Conservation (phyloP, 148 eudicot genomes). For the Chenopodium album region DNA sequence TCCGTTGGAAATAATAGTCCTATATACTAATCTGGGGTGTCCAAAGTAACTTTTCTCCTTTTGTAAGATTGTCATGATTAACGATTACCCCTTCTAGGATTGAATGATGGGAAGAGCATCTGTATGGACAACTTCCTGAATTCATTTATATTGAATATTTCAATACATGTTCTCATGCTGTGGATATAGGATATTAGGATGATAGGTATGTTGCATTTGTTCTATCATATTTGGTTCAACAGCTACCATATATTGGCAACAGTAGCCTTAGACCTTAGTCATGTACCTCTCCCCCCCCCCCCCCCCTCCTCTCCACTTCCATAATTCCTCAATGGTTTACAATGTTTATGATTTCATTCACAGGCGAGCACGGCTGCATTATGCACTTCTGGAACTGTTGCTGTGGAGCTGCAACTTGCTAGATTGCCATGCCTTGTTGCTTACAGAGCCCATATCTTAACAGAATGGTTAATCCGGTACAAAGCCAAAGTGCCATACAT, state of each 20-base stretch:
- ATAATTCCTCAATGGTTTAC: neutral
- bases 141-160: neutral
- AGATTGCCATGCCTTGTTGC: constrained; percentile 84
- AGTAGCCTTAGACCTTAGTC: too few species aligned
- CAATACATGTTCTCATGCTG: neutral
- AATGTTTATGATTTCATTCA: neutral
- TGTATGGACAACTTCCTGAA: neutral
- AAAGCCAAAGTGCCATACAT: constrained; percentile 75
- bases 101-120: neutral
- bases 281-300: too few species aligned
- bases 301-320: too few species aligned
- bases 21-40: neutral
- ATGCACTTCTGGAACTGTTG: constrained; percentile 91
- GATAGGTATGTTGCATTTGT: too few species aligned
- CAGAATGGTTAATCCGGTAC: constrained; percentile 71
- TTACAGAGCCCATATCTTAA: constrained; percentile 84
- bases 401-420: constrained; percentile 90
- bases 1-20: neutral
- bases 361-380: constrained; percentile 84
- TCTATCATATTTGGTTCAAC: too few species aligned
- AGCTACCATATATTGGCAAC: too few species aligned
- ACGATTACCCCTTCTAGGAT: neutral
- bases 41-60: neutral
- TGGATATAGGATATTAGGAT: too few species aligned
- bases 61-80: neutral